Evolutionary conservation across 179 eudicot species (phyloP).

Genomic region (Silene noctiflora): DNA sequence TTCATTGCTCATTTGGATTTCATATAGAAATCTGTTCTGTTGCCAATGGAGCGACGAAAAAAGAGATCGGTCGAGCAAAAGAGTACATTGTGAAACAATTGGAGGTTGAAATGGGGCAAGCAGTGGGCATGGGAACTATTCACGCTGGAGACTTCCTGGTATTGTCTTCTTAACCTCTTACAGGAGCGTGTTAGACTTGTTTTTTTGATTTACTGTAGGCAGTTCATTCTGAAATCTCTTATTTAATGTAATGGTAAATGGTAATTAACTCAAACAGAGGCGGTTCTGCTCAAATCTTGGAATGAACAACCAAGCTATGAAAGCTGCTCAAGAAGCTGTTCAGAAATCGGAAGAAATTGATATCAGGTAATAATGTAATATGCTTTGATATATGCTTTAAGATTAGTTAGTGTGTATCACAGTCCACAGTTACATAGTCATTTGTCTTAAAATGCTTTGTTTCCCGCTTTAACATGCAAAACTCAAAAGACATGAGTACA

Average conservation of each 20-base stretch:
- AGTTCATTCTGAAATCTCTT: not conserved
- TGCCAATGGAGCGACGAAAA: constrained; percentile 96
- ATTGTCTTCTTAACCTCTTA: constrained; percentile 24
- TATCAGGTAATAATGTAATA: no score
- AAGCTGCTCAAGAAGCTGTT: constrained; percentile 88
- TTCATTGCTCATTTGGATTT: constrained; percentile 52
- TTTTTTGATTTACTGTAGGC: not conserved
- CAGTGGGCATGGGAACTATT: constrained; percentile 89
- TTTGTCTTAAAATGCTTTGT: not conserved
- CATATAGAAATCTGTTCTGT: constrained; percentile 91
- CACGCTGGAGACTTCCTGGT: constrained; percentile 97
- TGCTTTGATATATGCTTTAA: no score
- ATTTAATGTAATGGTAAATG: constrained; percentile 13
- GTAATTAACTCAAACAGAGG: constrained; percentile 40
- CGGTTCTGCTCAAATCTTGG: constrained; percentile 91
- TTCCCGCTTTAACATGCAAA: not conserved
- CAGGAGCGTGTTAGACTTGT: no score
- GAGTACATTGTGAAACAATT: constrained; percentile 86
- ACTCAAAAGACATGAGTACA: not conserved
- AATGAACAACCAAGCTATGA: constrained; percentile 79
- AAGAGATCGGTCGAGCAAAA: constrained; percentile 94
- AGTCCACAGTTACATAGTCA: constrained; percentile 23
- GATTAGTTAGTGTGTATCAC: no score
- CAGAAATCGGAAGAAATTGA: constrained; percentile 33
- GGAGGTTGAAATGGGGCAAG: constrained; percentile 80